These are phyloP conservation scores for Beauveria varroae DNA, from an alignment of 2,329 filamentous ascomycete genomes.

Conservation along the genomic window DNA sequence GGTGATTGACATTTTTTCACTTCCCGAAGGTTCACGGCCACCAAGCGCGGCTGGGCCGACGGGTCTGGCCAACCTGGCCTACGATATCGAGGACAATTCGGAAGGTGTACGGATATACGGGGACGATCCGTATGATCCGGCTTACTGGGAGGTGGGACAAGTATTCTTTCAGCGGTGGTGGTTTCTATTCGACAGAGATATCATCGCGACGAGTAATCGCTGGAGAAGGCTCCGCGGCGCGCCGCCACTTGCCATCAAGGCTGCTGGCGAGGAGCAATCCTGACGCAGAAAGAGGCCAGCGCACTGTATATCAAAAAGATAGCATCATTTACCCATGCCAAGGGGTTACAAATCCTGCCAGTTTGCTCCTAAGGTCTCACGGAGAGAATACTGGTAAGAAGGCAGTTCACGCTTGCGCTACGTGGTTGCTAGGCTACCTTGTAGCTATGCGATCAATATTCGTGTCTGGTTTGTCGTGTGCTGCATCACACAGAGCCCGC, in stretches of 20 bases:
- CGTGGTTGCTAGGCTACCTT: too few species aligned
- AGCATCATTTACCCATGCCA: too few species aligned
- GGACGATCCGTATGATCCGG: constrained; percentile 38
- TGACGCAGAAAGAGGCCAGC: not conserved
- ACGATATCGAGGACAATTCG: constrained; percentile 47
- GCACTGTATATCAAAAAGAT: not conserved
- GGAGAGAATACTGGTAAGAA: too few species aligned
- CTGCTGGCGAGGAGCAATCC: not conserved
- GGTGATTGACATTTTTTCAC: constrained; percentile 41
- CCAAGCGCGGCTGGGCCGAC: constrained; percentile 36
- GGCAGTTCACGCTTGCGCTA: too few species aligned
- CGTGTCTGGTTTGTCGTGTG: not conserved
- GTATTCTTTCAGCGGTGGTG: constrained; percentile 53
- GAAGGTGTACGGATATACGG: constrained; percentile 46
- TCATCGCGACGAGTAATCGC: constrained; percentile 47
- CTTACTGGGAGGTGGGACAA: constrained; percentile 51
- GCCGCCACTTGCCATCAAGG: constrained; percentile 18
- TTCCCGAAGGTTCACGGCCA: constrained; percentile 42
- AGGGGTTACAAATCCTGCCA: too few species aligned
- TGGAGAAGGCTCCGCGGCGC: constrained; percentile 41
- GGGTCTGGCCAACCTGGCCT: constrained; percentile 43
- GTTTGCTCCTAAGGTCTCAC: too few species aligned
- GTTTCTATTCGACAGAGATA: constrained; percentile 48
- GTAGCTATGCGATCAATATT: too few species aligned
- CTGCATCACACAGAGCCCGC: not conserved